These are phyloP conservation scores for Lodderomyces beijingensis DNA, from an alignment of 1,139 yeast genomes.

Conservation along the genomic window DNA sequence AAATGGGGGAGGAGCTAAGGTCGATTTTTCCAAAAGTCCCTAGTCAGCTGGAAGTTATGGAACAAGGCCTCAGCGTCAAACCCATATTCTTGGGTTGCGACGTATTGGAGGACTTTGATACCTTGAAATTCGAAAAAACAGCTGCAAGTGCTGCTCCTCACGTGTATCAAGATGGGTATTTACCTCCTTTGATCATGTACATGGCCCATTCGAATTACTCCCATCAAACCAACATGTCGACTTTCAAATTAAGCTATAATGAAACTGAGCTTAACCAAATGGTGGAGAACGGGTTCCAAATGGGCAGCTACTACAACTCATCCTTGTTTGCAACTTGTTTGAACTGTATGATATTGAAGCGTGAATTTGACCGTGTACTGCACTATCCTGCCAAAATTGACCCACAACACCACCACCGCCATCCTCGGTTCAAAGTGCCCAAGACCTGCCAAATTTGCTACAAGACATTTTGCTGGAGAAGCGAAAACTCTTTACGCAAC, in stretches of 20 bases:
- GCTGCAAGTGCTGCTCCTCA: no score
- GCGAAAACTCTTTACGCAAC: neutral
- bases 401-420: conserved; percentile 4
- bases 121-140: conserved; percentile 4
- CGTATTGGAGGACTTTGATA: conserved; percentile 28
- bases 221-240: conserved; percentile 51
- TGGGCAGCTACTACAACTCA: conserved; percentile 46
- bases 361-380: conserved; percentile 45
- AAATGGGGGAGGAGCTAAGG: neutral
- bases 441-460: conserved; percentile 12
- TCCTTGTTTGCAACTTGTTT: conserved; percentile 47
- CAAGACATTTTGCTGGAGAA: conserved; percentile 11
- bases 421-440: conserved; percentile 8
- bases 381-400: conserved; percentile 4
- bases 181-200: conserved; percentile 56
- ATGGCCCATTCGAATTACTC: conserved; percentile 41
- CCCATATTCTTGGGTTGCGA: conserved; percentile 61
- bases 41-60: conserved; percentile 24
- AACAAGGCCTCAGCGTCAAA: conserved; percentile 22
- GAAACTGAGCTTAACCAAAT: conserved; percentile 37
- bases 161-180: conserved; percentile 9
- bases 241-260: conserved; percentile 53
- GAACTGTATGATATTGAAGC: conserved; percentile 55
- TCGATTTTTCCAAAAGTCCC: conserved; percentile 39
- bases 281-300: conserved; percentile 48